A percentile compares a stretch with the other conserved stretches of the same genome.
phyloP scores from a whole-genome alignment of 331 rosid species.

The Ulmus americana region DNA sequence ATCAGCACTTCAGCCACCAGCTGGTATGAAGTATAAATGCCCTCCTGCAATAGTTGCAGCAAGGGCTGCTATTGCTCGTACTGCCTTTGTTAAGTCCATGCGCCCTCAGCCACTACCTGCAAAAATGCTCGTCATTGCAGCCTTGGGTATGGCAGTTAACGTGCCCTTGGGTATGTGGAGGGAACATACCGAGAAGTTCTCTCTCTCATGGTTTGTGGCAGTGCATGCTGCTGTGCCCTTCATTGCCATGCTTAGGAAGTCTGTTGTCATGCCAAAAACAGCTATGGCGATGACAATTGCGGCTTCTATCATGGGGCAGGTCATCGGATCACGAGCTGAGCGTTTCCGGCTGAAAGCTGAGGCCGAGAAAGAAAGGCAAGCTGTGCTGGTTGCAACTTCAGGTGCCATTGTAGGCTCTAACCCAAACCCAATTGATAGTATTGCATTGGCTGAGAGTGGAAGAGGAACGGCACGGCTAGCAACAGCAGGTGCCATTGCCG shows the following conservation, averaged over 20 bases:
- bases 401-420: slow-evolving; percentile 18
- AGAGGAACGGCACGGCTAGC: slow-evolving; percentile 14
- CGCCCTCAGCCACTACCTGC: slow-evolving; percentile 84
- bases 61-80: slow-evolving; percentile 80
- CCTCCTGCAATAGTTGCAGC: slow-evolving; percentile 86
- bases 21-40: slow-evolving; percentile 57
- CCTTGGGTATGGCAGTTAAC: slow-evolving; percentile 69
- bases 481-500: slow-evolving; percentile 17
- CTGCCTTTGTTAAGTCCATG: slow-evolving; percentile 60
- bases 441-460: slow-evolving; percentile 40
- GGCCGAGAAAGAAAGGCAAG: slow-evolving; percentile 40
- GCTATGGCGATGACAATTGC: slow-evolving; percentile 77
- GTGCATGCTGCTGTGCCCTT: slow-evolving; percentile 85
- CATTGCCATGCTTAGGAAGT: slow-evolving; percentile 72
- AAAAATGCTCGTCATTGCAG: slow-evolving; percentile 76
- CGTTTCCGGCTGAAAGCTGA: slow-evolving; percentile 51
- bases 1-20: slow-evolving; percentile 54
- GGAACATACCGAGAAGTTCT: slow-evolving; percentile 69
- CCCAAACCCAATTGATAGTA: slow-evolving; percentile 26
- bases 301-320: slow-evolving; percentile 75
- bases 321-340: slow-evolving; percentile 77
- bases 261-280: slow-evolving; percentile 76
- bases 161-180: slow-evolving; percentile 81
- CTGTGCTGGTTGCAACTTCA: slow-evolving; percentile 13
- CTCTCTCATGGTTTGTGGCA: slow-evolving; percentile 68